These are phyloP conservation scores for Aspergillus sp. DNA, from an alignment of 2,329 filamentous ascomycete genomes.

Conservation along the genomic window DNA sequence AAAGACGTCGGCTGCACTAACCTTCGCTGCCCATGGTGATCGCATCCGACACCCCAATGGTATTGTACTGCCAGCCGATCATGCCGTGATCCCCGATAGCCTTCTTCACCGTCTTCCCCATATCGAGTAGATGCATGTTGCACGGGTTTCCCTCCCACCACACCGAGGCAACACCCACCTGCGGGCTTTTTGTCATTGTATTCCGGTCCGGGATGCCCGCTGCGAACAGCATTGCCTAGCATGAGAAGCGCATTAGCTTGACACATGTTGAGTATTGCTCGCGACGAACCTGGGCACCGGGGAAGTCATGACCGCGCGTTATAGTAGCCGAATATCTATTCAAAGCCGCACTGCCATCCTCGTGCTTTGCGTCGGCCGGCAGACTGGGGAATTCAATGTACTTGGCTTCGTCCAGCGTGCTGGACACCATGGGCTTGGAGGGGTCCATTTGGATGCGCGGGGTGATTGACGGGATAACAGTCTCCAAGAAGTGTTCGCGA, in stretches of 20 bases:
- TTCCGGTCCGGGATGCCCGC: constrained; percentile 76
- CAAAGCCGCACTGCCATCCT: constrained; percentile 54
- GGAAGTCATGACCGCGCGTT: constrained; percentile 80
- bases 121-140: constrained; percentile 70
- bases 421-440: constrained; percentile 11
- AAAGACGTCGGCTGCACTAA: constrained; percentile 28
- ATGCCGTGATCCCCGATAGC: constrained; percentile 72
- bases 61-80: constrained; percentile 93
- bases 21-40: constrained; percentile 95
- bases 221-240: constrained; percentile 94
- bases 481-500: too few relatives aligned
- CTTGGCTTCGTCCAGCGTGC: constrained; percentile 35
- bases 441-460: constrained; percentile 13
- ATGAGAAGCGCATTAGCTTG: background rate
- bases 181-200: constrained; percentile 80
- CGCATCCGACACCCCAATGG: constrained; percentile 78
- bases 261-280: background rate
- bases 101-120: constrained; percentile 80
- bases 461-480: background rate
- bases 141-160: constrained; percentile 99
- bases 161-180: constrained; percentile 82
- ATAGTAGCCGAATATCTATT: constrained; percentile 81
- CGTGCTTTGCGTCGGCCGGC: constrained; percentile 40
- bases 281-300: constrained; percentile 65
- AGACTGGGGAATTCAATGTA: constrained; percentile 51